phyloP scores from a whole-genome alignment of 2,329 filamentous ascomycete genomes.

The Aureobasidium sp. region DNA sequence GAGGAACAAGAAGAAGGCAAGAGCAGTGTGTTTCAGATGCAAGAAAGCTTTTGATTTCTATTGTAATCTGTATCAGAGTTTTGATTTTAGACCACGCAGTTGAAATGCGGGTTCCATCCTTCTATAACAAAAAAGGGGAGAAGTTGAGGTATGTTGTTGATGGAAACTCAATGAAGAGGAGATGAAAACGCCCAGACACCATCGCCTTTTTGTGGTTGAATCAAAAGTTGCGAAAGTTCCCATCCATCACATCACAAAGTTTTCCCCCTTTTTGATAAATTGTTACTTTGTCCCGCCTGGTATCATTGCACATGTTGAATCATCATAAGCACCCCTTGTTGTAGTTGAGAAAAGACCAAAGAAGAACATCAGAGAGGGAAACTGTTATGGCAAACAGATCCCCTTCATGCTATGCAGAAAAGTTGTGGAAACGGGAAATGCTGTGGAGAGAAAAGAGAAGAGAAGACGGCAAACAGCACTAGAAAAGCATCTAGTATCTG shows the following conservation, averaged over 20 bases:
- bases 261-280: constrained; percentile 44
- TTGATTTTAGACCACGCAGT: constrained; percentile 8
- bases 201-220: constrained; percentile 23
- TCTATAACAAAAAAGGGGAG: background rate
- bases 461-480: background rate
- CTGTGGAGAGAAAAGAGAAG: constrained; percentile 1
- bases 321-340: constrained; percentile 19
- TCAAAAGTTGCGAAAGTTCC: background rate
- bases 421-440: constrained; percentile 12
- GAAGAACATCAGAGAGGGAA: background rate
- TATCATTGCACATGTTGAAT: constrained; percentile 35
- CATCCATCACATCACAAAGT: constrained; percentile 27
- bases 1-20: too few species aligned
- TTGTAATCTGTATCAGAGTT: background rate
- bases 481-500: constrained; percentile 52
- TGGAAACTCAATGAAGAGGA: background rate
- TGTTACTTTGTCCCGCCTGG: constrained; percentile 41
- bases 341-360: constrained; percentile 11
- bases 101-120: constrained; percentile 10
- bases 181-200: constrained; percentile 3
- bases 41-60: background rate
- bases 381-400: background rate
- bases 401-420: constrained; percentile 3
- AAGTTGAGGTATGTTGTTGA: background rate
- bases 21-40: background rate